Percentiles rank a stretch among this genome's conserved stretches.
phyloP scores from a whole-genome alignment of 352 stramenopile genomes.

The Sclerospora graminicola region DNA sequence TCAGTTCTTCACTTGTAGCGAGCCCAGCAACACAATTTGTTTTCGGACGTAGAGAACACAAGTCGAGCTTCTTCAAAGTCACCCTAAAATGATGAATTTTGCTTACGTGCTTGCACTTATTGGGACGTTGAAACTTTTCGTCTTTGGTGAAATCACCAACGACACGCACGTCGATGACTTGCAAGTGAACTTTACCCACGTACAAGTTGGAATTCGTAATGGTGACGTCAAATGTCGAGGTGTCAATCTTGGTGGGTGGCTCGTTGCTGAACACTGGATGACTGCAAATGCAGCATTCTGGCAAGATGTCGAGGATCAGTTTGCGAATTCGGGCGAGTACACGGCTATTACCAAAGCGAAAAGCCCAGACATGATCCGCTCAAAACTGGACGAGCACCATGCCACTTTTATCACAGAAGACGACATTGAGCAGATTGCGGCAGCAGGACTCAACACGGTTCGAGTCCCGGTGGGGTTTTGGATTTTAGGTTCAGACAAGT shows the following conservation, averaged over 20 bases:
- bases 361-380: constrained; percentile 20
- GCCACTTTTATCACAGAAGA: constrained; percentile 54
- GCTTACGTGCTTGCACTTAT: too few relatives aligned
- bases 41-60: too few relatives aligned
- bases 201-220: constrained; percentile 24
- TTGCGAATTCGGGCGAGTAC: constrained; percentile 49
- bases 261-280: constrained; percentile 82
- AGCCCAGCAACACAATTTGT: too few relatives aligned
- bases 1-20: too few relatives aligned
- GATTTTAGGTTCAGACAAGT: constrained; percentile 36
- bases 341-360: constrained; percentile 41
- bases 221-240: constrained; percentile 34
- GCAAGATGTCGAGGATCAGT: constrained; percentile 28
- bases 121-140: too few relatives aligned
- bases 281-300: constrained; percentile 39
- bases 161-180: too few relatives aligned
- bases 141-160: too few relatives aligned
- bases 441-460: constrained; percentile 41
- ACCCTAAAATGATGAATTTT: too few relatives aligned
- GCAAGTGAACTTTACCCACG: constrained; percentile 6
- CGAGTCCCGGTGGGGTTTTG: constrained; percentile 51
- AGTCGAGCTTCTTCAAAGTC: too few relatives aligned
- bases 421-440: constrained; percentile 37
- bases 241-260: constrained; percentile 78
- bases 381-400: constrained; percentile 42